Conservation (phyloP, 306 rosid species). For the Hippophae tibetana region DNA sequence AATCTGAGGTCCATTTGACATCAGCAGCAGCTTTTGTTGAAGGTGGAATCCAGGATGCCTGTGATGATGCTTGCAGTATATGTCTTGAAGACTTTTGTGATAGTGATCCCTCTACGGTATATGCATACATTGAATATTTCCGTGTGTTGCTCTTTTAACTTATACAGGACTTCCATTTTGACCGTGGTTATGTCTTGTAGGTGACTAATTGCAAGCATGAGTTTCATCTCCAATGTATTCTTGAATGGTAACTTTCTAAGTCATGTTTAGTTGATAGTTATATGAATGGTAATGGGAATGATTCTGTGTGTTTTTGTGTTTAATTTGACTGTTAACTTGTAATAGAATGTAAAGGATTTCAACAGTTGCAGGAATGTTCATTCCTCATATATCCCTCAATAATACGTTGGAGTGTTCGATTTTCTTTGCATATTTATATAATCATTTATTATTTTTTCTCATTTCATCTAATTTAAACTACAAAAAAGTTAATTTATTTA, state of each 20-base stretch:
- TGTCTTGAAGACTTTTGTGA: constrained; percentile 79
- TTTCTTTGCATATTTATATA: no score
- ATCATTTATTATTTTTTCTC: no score
- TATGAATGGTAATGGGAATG: no score
- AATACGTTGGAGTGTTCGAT: no score
- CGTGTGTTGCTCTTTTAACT: background rate
- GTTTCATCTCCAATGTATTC: constrained; percentile 94
- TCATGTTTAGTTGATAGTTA: no score
- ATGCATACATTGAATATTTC: background rate
- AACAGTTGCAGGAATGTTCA: no score
- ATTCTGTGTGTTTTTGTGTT: no score
- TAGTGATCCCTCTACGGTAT: constrained; percentile 88
- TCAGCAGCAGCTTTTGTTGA: constrained; percentile 95
- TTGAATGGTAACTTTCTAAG: constrained; percentile 60
- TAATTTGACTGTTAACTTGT: no score
- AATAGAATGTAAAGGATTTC: no score
- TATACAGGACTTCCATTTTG: constrained; percentile 11
- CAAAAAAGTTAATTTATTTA: no score
- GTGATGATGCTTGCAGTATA: constrained; percentile 93
- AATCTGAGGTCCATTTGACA: constrained; percentile 69
- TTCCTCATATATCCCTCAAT: no score
- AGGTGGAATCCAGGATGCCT: constrained; percentile 95
- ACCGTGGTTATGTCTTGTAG: constrained; percentile 32
- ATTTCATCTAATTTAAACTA: no score
- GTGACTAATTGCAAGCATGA: constrained; percentile 86